Percentiles rank a stretch among this genome's conserved stretches.
Evolutionary conservation across 495 filamentous ascomycete genomes (phyloP).

Genomic region (Penicillium ucsense): DNA sequence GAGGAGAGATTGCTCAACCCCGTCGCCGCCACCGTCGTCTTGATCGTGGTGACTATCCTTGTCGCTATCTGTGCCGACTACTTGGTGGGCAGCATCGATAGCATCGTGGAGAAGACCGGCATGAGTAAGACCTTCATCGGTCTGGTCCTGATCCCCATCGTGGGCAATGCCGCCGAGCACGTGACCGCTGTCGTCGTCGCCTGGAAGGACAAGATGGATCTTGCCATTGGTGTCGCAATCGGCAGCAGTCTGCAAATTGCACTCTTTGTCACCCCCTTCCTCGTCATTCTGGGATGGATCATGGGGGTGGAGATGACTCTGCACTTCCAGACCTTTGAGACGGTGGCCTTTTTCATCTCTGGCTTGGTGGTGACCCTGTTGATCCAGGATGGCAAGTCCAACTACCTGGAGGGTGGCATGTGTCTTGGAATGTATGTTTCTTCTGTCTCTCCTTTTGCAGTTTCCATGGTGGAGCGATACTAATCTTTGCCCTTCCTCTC

Average conservation of each 20-base stretch:
- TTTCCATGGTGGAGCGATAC: not conserved
- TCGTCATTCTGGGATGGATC: slow-evolving; percentile 90
- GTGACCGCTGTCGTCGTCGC: slow-evolving; percentile 91
- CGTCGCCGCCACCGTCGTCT: slow-evolving; percentile 58
- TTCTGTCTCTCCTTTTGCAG: slow-evolving; percentile 2
- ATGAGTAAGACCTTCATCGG: slow-evolving; percentile 97
- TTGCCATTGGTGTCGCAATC: slow-evolving; percentile 90
- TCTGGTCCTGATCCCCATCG: slow-evolving; percentile 89
- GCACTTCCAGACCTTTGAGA: slow-evolving; percentile 89
- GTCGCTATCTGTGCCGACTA: slow-evolving; percentile 93
- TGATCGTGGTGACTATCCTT: slow-evolving; percentile 67
- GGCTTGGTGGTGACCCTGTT: slow-evolving; percentile 88
- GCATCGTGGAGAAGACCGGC: slow-evolving; percentile 67
- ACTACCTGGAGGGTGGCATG: slow-evolving; percentile 92
- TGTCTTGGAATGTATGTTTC: slow-evolving; percentile 60
- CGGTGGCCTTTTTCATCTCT: slow-evolving; percentile 82
- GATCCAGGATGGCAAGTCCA: slow-evolving; percentile 88
- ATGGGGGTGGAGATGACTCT: slow-evolving; percentile 77
- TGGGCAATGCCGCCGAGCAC: slow-evolving; percentile 96
- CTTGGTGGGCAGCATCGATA: slow-evolving; percentile 86
- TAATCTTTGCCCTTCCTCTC: not conserved
- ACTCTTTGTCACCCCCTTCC: slow-evolving; percentile 78
- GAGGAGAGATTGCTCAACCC: slow-evolving; percentile 57
- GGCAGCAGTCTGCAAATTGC: slow-evolving; percentile 93
- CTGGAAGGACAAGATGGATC: slow-evolving; percentile 93